Conservation (phyloP, 257 asterid species). For the Handroanthus guayacan region DNA sequence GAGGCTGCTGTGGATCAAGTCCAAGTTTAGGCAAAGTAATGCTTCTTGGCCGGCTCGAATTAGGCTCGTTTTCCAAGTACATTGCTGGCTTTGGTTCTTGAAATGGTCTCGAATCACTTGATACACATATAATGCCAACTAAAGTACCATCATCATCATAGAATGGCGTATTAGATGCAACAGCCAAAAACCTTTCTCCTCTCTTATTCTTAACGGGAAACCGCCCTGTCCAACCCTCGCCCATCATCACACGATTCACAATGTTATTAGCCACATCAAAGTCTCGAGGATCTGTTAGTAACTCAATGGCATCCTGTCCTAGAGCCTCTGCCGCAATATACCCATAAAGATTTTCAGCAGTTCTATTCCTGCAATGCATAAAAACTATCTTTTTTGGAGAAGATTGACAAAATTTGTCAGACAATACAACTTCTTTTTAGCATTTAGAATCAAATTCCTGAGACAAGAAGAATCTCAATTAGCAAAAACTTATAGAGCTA, state of each 20-base stretch:
- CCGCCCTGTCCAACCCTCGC: conserved; percentile 88
- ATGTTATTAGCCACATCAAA: conserved; percentile 54
- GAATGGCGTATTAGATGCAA: conserved; percentile 78
- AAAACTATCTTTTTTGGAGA: not conserved
- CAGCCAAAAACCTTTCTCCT: conserved; percentile 62
- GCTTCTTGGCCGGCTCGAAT: conserved; percentile 53
- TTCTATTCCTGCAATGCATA: conserved; percentile 67
- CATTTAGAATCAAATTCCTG: not conserved
- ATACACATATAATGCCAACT: conserved; percentile 73
- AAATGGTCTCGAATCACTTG: conserved; percentile 66
- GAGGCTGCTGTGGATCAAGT: conserved; percentile 83
- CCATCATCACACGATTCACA: conserved; percentile 56
- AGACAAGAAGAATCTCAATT: not conserved
- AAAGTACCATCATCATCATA: conserved; percentile 77
- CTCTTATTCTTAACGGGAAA: conserved; percentile 74
- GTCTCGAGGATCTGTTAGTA: conserved; percentile 58
- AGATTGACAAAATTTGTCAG: not conserved
- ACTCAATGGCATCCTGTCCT: conserved; percentile 63
- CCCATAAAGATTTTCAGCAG: conserved; percentile 81
- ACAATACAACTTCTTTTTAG: not conserved
- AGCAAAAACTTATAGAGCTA: not conserved
- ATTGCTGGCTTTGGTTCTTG: conserved; percentile 55
- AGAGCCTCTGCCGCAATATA: conserved; percentile 75
- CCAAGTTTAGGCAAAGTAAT: conserved; percentile 66
- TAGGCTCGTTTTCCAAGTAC: conserved; percentile 44